Evolutionary conservation across 164 flowering plant species (phyloP).

Genomic region (Macadamia integrifolia): DNA sequence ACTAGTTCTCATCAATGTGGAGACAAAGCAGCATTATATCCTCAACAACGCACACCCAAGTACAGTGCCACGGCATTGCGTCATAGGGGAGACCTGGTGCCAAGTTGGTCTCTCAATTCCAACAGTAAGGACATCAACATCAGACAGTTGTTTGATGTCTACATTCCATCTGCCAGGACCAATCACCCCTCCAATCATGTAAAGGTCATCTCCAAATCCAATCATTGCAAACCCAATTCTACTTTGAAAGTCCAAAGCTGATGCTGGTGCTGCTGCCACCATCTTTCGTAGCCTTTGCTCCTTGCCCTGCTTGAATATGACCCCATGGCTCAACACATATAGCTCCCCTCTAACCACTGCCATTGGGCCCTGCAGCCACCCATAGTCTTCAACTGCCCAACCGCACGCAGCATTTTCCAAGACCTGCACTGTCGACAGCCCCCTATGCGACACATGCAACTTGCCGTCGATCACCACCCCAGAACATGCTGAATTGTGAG

Average conservation of each 20-base stretch:
- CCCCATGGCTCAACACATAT: conserved; percentile 72
- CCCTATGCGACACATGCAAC: conserved; percentile 85
- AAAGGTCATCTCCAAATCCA: conserved; percentile 64
- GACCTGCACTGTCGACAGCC: conserved; percentile 72
- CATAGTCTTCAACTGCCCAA: conserved; percentile 70
- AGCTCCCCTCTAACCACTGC: conserved; percentile 65
- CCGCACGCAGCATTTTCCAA: conserved; percentile 35
- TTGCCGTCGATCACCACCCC: conserved; percentile 71
- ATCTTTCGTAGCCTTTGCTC: conserved; percentile 35
- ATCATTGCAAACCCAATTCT: conserved; percentile 77
- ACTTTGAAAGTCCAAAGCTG: conserved; percentile 66
- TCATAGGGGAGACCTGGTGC: conserved; percentile 79
- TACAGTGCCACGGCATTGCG: conserved; percentile 68
- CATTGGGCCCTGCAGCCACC: conserved; percentile 90
- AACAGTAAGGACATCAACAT: conserved; percentile 63
- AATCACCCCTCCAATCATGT: conserved; percentile 81
- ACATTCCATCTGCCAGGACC: conserved; percentile 74
- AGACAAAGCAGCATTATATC: conserved; percentile 29
- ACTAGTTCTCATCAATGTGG: conserved; percentile 12
- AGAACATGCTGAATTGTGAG: conserved; percentile 76
- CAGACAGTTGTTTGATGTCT: conserved; percentile 60
- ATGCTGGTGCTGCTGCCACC: conserved; percentile 55
- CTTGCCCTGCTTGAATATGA: conserved; percentile 53
- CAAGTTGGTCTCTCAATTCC: conserved; percentile 65
- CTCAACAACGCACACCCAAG: conserved; percentile 74